Conservation (phyloP, 2,329 filamentous ascomycete species). For the Colletotrichum sp. region DNA sequence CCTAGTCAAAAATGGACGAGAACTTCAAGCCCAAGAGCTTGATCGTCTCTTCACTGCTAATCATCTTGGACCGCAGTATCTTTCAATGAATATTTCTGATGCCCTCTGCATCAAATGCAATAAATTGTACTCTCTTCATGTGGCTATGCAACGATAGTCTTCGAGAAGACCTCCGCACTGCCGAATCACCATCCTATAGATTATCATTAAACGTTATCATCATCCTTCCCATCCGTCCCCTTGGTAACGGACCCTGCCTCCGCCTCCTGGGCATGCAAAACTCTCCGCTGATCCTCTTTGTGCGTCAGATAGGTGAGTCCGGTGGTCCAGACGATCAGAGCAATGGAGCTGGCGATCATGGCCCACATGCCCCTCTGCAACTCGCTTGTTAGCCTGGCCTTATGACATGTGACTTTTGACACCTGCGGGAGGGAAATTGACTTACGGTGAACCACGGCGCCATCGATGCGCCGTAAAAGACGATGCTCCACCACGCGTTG, state of each 20-base stretch:
- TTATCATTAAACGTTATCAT: not conserved
- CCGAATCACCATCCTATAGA: rapidly evolving
- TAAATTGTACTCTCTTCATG: not conserved
- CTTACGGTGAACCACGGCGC: conserved; percentile 70
- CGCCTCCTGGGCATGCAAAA: not conserved
- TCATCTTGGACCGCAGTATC: not conserved
- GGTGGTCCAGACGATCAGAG: conserved; percentile 63
- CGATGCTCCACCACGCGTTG: conserved; percentile 75
- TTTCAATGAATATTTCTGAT: not conserved
- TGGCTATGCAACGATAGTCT: rapidly evolving
- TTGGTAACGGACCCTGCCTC: conserved; percentile 2
- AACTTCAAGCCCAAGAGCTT: not conserved
- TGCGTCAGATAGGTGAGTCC: conserved; percentile 50
- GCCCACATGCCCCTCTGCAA: conserved; percentile 71
- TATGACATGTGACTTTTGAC: not conserved
- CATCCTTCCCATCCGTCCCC: not conserved
- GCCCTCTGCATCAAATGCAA: not conserved
- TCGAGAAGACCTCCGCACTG: too few species aligned
- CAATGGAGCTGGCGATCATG: conserved; percentile 70
- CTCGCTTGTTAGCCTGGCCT: too few species aligned
- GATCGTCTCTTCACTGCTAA: rapidly evolving
- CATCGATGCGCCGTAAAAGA: conserved; percentile 72
- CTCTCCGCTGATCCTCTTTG: conserved; percentile 4
- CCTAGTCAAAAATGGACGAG: rapidly evolving
- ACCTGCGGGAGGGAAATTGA: conserved; percentile 12